Base-by-base conservation (phyloP, 225 moss, liverwort and hornwort genomes). In the Marchantia polymorpha region DNA sequence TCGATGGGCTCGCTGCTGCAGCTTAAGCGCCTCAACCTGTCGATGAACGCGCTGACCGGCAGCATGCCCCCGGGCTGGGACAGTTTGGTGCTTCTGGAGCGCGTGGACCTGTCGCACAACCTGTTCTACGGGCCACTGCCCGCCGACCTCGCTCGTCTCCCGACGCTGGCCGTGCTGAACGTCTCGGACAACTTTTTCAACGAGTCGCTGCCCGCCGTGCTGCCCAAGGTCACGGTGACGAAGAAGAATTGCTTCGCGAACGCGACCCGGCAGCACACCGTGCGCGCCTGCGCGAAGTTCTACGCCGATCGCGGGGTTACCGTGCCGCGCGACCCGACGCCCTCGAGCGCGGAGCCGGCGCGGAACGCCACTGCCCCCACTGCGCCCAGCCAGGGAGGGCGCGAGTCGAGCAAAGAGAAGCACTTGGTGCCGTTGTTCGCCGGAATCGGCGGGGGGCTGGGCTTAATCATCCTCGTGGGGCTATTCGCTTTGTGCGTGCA, bases 131-230 rank as follows among this genome's bases (percentile, higher is more conserved):
- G 96, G 0, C 85, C 92, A 1, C 31, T 96, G 46, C 82, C 85
- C 0, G 68, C 86, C 47, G 85, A 90, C 31, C 81, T 93, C 23
- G 75, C 67, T 49, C 26, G 68, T 16, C 83, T 92, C 12, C 70
- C 77, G 10, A 81, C 74, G 4, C 75, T 93, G 6, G 70, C 81
- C 10, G 65, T 81, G 14, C 81, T 96, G 39, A 91, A 96, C 27
- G 76, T 92, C 0, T 94, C 95, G 0, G 83, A 87, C 76, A 94
- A 96, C 74, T 96, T 91, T 58, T 94, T 94, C 84, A 96, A 96
- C 58, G 96, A 89, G 31, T 90, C 84, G 26, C 58, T 86, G 20
- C 96, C 96, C 0, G 70, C 66, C 22, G 83, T 76, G 8, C 77
- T 92, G 14, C 85, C 91, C 22, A 84, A 89, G 1, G 50, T 55